Evolutionary conservation across 2,329 filamentous ascomycete species (phyloP), one percentile per base, ranked within the genome.

Genomic region (Tolypocladium album): DNA sequence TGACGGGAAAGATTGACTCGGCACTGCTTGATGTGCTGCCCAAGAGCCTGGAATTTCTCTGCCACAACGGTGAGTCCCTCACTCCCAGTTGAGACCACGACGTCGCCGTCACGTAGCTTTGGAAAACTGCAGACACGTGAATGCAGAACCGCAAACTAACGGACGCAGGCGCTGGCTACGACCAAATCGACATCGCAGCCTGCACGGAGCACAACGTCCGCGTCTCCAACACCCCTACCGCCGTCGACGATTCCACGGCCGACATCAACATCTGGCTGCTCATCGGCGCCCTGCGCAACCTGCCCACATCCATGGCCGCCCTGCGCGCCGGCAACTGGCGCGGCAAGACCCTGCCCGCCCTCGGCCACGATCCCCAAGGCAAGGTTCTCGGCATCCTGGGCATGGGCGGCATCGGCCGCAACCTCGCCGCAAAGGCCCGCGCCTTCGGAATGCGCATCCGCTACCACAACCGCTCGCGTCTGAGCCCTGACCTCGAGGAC

Each of bases 321-420:
- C 78, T 93, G 12, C 84, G 90, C 42, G 76, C 80, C 27, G 85
- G 87, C 0, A 75, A 83, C 60, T 95, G 89, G 88, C 80, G 84
- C 58, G 88, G 88, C 4, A 70, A 72, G 5, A 76, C 79, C 3
- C 71, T 76, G 8, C 79, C 82, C 0, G 79, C 86, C 0, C 75
- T 85, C 7, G 90, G 90, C 15, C 88, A 89, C 69, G 90, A 94
- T 68, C 90, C 90, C 1, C 80, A 89, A 71, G 89, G 88, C 42
- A 94, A 93, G 72, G 77, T 86, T 1, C 79, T 95, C 6, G 90
- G 90, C 0, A 91, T 95, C 61, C 72, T 95, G 47, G 90, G 90
- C 8, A 93, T 94, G 89, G 90, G 90, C 24, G 89, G 90, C 2
- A 94, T 95, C 62, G 90, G 91, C 0, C 79, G 87, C 42, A 90